phyloP scores from a whole-genome alignment of 139 green algal species.

The Monoraphidium neglectum region DNA sequence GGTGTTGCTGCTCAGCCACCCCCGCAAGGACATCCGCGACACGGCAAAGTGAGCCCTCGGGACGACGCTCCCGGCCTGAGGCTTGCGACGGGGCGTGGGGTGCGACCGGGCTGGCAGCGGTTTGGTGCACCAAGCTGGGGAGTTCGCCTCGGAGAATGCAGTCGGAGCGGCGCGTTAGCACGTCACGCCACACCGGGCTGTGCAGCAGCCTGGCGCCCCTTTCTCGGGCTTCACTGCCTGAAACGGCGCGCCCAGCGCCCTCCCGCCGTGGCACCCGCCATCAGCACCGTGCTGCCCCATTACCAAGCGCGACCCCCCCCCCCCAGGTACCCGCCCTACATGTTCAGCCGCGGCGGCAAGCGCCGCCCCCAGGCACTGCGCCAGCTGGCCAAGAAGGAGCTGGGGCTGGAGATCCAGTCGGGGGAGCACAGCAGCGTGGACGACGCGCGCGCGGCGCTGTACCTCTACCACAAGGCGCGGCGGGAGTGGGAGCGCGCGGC shows the following conservation, averaged over 20 bases:
- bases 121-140: too few relatives aligned
- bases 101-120: too few relatives aligned
- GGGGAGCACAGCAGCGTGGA: conserved; percentile 71
- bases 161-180: not conserved
- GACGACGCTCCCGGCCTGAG: too few relatives aligned
- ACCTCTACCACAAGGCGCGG: conserved; percentile 69
- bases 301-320: conserved; percentile 56
- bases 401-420: conserved; percentile 34
- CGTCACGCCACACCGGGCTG: not conserved
- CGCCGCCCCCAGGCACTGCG: conserved; percentile 48
- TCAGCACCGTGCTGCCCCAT: conserved; percentile 12
- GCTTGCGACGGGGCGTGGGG: too few relatives aligned
- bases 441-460: conserved; percentile 66
- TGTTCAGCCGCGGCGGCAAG: conserved; percentile 51
- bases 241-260: not conserved
- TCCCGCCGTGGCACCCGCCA: not conserved
- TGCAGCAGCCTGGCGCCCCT: not conserved
- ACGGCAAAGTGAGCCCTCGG: conserved; percentile 45
- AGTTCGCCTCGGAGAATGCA: not conserved
- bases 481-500: conserved; percentile 24
- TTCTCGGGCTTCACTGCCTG: not conserved
- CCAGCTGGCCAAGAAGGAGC: conserved; percentile 51
- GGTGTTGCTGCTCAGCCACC: conserved; percentile 82
- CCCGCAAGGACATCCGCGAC: conserved; percentile 73
- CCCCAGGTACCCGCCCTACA: conserved; percentile 72